Evolutionary conservation across 2,329 filamentous ascomycete species (phyloP).

Genomic region (Didymella keratinophila): DNA sequence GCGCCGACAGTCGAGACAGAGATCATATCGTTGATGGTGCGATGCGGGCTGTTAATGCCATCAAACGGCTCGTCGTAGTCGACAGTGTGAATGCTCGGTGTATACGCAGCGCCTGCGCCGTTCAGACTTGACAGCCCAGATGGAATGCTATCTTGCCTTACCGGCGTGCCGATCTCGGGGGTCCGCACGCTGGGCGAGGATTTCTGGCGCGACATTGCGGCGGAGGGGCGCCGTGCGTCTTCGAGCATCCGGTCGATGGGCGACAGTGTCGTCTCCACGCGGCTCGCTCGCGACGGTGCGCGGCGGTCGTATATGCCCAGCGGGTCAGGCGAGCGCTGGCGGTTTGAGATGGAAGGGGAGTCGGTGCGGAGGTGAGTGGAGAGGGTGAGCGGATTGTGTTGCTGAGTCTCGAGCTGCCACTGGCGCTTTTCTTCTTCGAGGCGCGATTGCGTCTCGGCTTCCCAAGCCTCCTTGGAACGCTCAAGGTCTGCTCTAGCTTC

Average conservation of each 20-base stretch:
- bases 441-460: constrained; percentile 64
- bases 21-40: constrained; percentile 75
- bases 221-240: constrained; percentile 48
- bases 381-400: constrained; percentile 35
- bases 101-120: constrained; percentile 45
- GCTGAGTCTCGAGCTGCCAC: constrained; percentile 61
- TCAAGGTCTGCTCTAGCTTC: constrained; percentile 65
- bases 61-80: constrained; percentile 61
- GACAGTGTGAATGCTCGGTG: constrained; percentile 57
- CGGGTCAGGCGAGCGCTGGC: constrained; percentile 53
- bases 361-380: constrained; percentile 47
- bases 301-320: constrained; percentile 43
- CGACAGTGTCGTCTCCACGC: constrained; percentile 40
- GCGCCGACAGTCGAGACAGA: constrained; percentile 89
- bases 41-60: constrained; percentile 67
- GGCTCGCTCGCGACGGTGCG: constrained; percentile 21
- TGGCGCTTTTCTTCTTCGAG: constrained; percentile 71
- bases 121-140: constrained; percentile 47
- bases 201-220: constrained; percentile 37
- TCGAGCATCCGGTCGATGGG: constrained; percentile 49
- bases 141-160: constrained; percentile 47
- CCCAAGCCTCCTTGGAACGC: constrained; percentile 66
- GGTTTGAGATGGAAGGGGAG: constrained; percentile 48
- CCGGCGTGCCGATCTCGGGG: constrained; percentile 46
- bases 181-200: constrained; percentile 44